phyloP scores from a whole-genome alignment of 2,329 filamentous ascomycete species.

The Pyricularia sp. region DNA sequence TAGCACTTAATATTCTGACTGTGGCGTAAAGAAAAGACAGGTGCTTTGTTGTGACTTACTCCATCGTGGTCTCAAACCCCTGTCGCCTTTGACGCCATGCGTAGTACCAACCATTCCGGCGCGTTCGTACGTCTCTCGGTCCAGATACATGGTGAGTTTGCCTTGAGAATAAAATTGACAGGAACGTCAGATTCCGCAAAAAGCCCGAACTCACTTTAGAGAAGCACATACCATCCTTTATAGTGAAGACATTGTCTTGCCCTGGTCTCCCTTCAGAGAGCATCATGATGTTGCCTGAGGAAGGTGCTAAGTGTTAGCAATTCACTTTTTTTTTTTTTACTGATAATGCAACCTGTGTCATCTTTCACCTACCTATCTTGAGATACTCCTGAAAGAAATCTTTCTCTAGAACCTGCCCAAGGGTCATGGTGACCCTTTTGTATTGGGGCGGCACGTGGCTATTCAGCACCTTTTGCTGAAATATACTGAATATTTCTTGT shows the following conservation, averaged over 20 bases:
- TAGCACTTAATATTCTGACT: slow-evolving; percentile 11
- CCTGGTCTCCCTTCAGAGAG: slow-evolving; percentile 64
- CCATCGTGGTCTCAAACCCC: slow-evolving; percentile 57
- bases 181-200: not conserved
- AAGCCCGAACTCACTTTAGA: not conserved
- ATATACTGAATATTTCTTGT: slow-evolving; percentile 40
- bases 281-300: slow-evolving; percentile 63
- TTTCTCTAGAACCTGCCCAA: slow-evolving; percentile 57
- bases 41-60: slow-evolving; percentile 33
- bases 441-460: slow-evolving; percentile 32
- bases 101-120: slow-evolving; percentile 67
- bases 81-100: slow-evolving; percentile 42
- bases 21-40: not conserved
- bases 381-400: slow-evolving; percentile 78
- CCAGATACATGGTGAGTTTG: slow-evolving; percentile 60
- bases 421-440: slow-evolving; percentile 56
- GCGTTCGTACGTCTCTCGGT: slow-evolving; percentile 70
- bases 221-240: slow-evolving; percentile 47
- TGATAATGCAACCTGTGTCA: not conserved
- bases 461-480: slow-evolving; percentile 38
- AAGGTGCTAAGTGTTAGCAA: not conserved
- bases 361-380: slow-evolving; percentile 48
- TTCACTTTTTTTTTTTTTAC: not conserved
- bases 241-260: slow-evolving; percentile 57
- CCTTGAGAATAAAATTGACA: slow-evolving; percentile 29